Conservation (phyloP, 2,329 filamentous ascomycete genomes). For the Arthrobotrys iridis region DNA sequence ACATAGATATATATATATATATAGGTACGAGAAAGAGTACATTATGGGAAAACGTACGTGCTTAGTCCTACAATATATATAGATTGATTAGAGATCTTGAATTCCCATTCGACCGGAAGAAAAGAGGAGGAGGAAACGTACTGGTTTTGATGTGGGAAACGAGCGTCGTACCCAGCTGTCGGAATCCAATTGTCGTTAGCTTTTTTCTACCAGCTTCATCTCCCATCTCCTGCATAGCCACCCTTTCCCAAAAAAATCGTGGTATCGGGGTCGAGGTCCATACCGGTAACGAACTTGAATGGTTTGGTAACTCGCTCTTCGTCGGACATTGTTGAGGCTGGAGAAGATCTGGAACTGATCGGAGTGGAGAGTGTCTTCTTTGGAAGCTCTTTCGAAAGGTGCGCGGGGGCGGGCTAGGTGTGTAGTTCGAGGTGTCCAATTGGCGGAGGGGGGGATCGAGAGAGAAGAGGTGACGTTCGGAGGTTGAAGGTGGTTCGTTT, state of each 20-base stretch:
- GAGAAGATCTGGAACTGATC: neutral
- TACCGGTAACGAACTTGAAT: constrained; percentile 99
- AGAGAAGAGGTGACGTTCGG: constrained; percentile 17
- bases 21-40: neutral
- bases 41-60: constrained; percentile 55
- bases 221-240: neutral
- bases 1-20: neutral
- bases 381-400: constrained; percentile 10
- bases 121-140: constrained; percentile 59
- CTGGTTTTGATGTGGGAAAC: constrained; percentile 98
- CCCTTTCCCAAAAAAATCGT: constrained; percentile 54
- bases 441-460: neutral
- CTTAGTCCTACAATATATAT: constrained; percentile 55
- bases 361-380: constrained; percentile 2
- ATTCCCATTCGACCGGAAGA: neutral
- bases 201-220: neutral
- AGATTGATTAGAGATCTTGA: constrained; percentile 3
- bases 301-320: constrained; percentile 94
- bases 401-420: neutral
- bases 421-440: neutral
- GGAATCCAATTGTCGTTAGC: constrained; percentile 55
- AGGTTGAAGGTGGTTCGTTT: constrained; percentile 23
- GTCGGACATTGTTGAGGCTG: constrained; percentile 75
- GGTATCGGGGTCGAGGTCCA: constrained; percentile 63
- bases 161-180: constrained; percentile 88